Conservation (phyloP, 805 yeast genomes). For the Saccharomycopsis fibuligera region DNA sequence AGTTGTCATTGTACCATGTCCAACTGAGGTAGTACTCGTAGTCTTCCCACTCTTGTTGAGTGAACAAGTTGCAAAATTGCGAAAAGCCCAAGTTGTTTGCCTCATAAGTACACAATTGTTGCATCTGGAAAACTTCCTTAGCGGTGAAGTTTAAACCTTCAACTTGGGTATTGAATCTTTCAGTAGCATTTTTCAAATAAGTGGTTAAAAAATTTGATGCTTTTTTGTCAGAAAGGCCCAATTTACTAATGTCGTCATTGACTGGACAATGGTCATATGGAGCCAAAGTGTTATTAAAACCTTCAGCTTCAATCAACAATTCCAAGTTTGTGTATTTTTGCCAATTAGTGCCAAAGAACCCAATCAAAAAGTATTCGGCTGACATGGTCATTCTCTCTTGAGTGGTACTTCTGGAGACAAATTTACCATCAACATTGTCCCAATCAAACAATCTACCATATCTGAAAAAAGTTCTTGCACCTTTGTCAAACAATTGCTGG, state of each 20-base stretch:
- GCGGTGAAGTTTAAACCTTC: conserved; percentile 47
- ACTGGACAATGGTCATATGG: conserved; percentile 20
- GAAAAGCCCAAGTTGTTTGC: conserved; percentile 64
- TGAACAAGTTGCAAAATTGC: conserved; percentile 60
- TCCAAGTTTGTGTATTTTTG: conserved; percentile 22
- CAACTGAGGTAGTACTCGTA: conserved; percentile 59
- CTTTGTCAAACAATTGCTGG: conserved; percentile 24
- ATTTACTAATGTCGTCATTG: background rate
- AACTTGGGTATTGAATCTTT: conserved; percentile 48
- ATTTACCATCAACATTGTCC: conserved; percentile 6
- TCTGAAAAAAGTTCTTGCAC: conserved; percentile 21
- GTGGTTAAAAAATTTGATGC: conserved; percentile 4
- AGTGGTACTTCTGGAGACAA: conserved; percentile 31
- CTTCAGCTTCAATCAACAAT: conserved; percentile 21
- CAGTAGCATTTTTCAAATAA: conserved; percentile 48
- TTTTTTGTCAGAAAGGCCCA: background rate
- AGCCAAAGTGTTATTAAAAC: conserved; percentile 23
- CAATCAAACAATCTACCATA: conserved; percentile 19
- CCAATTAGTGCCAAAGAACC: conserved; percentile 38
- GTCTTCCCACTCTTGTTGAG: conserved; percentile 59
- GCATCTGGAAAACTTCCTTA: conserved; percentile 44
- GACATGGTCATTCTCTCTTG: conserved; percentile 44
- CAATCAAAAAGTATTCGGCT: conserved; percentile 40
- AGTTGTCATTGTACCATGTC: conserved; percentile 52
- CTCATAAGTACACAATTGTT: conserved; percentile 72